Conservation (phyloP, 176 grass and related monocot species). For the Tuctoria greenei region DNA sequence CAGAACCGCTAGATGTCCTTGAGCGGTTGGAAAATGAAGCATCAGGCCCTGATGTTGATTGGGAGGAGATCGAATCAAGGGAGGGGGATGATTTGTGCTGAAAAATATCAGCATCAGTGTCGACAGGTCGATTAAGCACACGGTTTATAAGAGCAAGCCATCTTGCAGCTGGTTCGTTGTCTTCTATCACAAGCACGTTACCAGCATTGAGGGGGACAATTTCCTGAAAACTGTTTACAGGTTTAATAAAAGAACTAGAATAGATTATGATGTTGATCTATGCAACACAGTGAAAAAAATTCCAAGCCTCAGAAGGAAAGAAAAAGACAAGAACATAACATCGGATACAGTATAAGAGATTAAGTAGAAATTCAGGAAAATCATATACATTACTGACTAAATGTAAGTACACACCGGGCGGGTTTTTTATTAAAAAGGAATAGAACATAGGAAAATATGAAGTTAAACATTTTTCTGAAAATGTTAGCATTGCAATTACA, state of each 20-base stretch:
- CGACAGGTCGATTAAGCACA: slow-evolving; percentile 46
- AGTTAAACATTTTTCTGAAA: slow-evolving; percentile 7
- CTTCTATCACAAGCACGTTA: slow-evolving; percentile 89
- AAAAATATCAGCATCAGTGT: slow-evolving; percentile 46
- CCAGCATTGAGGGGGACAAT: slow-evolving; percentile 95
- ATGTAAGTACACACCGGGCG: background rate
- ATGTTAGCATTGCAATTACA: background rate
- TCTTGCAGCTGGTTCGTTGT: slow-evolving; percentile 72
- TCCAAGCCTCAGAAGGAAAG: background rate
- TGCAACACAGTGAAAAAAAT: background rate
- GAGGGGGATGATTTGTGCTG: slow-evolving; percentile 45
- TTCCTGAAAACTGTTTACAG: slow-evolving; percentile 83
- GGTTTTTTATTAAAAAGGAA: background rate
- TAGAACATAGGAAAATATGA: background rate
- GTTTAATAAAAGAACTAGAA: slow-evolving; percentile 8
- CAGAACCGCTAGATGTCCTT: slow-evolving; percentile 55
- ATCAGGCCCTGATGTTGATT: slow-evolving; percentile 45
- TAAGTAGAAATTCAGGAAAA: slow-evolving; percentile 19
- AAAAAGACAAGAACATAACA: slow-evolving; percentile 14
- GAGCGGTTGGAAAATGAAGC: slow-evolving; percentile 52
- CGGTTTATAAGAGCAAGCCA: slow-evolving; percentile 78
- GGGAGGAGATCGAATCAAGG: slow-evolving; percentile 48
- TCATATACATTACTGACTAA: background rate
- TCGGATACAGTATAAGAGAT: background rate
- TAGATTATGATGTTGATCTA: background rate